phyloP scores from a whole-genome alignment of 179 eudicot species.

The Beta macrorhiza region DNA sequence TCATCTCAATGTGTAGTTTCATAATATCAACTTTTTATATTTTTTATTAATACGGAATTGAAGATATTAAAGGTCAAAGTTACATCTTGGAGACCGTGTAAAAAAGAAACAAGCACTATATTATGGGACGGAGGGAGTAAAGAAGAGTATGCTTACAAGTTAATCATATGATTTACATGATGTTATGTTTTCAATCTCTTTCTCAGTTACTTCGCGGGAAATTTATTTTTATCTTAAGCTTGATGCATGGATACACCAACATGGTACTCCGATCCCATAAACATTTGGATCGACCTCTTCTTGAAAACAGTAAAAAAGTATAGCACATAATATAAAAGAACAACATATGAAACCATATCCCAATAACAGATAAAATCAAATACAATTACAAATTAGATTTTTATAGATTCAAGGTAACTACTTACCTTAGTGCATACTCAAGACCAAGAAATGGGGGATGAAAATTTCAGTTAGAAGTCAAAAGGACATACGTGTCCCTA shows the following conservation, averaged over 20 bases:
- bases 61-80: no score
- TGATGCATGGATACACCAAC: slow-evolving; percentile 11
- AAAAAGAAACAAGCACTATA: no score
- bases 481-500: slow-evolving; percentile 23
- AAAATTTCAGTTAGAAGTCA: slow-evolving; percentile 27
- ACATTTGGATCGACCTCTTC: slow-evolving; percentile 9
- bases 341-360: not conserved
- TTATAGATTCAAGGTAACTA: slow-evolving; percentile 34
- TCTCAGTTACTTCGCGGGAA: slow-evolving; percentile 7
- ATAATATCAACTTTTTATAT: no score
- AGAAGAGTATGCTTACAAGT: slow-evolving; percentile 7
- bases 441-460: slow-evolving; percentile 21
- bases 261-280: slow-evolving; percentile 8
- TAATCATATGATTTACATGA: slow-evolving; percentile 15
- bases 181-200: slow-evolving; percentile 12
- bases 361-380: not conserved
- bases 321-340: not conserved
- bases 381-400: slow-evolving; percentile 8
- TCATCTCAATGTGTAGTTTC: no score
- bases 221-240: not conserved
- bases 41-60: no score
- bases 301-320: not conserved
- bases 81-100: no score
- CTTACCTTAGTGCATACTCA: slow-evolving; percentile 36
- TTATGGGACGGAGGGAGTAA: no score